Evolutionary conservation across 345 rosid species (phyloP), one percentile per base, ranked within the genome.

Genomic region (Eucalyptus polyanthemos): DNA sequence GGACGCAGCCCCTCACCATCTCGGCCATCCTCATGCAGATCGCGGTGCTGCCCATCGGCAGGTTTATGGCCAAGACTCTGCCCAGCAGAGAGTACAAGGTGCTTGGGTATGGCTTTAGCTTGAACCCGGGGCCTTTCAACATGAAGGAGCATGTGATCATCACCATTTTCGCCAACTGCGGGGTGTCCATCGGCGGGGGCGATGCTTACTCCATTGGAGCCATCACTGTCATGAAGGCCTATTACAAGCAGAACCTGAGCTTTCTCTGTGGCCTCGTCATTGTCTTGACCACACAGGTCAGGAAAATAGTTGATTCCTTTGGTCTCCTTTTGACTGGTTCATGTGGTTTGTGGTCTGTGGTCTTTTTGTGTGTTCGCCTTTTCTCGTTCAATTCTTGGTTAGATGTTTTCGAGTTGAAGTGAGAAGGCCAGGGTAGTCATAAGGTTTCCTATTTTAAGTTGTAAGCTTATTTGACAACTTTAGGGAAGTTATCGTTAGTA

Each of bases 101-200:
- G 22, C 87, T 95, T 5, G 95, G 97, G 2, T 54, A 86, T 16
- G 89, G 93, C 5, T 97, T 95, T 60, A 93, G 93, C 72, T 90
- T 98, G 49, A 98, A 98, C 86, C 99, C 99, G 4, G 99, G 99
- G 4, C 99, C 99, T 5, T 98, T 98, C 88, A 97, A 96, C 91
- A 94, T 98, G 89, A 98, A 98, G 89, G 99, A 98, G 93, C 99
- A 98, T 40, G 99, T 98, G 31, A 93, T 98, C 91, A 96, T 98
- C 94, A 98, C 99, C 40, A 92, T 98, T 29, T 97, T 97, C 17
- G 99, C 99, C 14, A 97, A 96, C 65, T 96, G 98, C 37, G 99
- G 99, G 3, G 96, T 96, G 11, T 90, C 97, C 54, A 65, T 11
- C 49, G 99, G 99, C 29, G 98, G 99, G 6, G 99, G 99, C 62